Conservation (phyloP, 2,329 filamentous ascomycete genomes). For the Pseudogymnoascus sp. region DNA sequence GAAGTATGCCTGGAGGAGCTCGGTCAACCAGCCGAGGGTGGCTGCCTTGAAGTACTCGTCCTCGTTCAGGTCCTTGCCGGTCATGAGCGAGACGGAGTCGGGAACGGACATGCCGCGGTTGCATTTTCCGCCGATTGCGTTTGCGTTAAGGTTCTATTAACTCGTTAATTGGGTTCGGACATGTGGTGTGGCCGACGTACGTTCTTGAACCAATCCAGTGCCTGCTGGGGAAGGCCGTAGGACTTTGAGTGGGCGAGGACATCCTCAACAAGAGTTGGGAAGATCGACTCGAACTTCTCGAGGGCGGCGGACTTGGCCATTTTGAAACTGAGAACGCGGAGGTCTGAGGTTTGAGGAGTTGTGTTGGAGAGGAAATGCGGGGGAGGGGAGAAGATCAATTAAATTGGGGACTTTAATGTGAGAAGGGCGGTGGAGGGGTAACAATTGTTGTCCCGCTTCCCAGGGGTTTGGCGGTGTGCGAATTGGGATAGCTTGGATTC, state of each 20-base stretch:
- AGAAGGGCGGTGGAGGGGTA: not conserved
- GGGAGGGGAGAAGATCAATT: not conserved
- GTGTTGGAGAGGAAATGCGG: constrained; percentile 8
- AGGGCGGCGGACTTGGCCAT: constrained; percentile 68
- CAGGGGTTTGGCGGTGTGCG: constrained; percentile 1
- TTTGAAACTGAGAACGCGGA: constrained; percentile 18
- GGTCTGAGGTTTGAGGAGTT: constrained; percentile 11
- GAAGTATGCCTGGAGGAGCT: constrained; percentile 98
- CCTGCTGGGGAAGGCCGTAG: constrained; percentile 75
- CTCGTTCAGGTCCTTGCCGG: constrained; percentile 60
- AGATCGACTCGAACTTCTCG: constrained; percentile 82
- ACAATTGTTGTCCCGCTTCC: not conserved
- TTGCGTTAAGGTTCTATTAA: constrained; percentile 67
- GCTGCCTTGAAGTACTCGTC: constrained; percentile 84
- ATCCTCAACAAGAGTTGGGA: constrained; percentile 75
- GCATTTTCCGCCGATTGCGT: constrained; percentile 90
- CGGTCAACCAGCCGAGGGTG: constrained; percentile 91
- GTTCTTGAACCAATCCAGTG: constrained; percentile 78
- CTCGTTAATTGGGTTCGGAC: not conserved
- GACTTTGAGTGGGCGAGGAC: constrained; percentile 67
- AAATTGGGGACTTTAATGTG: not conserved
- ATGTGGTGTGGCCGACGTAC: constrained; percentile 37
- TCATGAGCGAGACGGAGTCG: constrained; percentile 76
- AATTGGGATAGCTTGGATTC: not conserved
- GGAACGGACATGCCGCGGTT: constrained; percentile 98